Evolutionary conservation across 1,284 basidiomycete genomes (phyloP), one percentile per base, ranked within the genome.

Genomic region (Xerocomus minutiporus): DNA sequence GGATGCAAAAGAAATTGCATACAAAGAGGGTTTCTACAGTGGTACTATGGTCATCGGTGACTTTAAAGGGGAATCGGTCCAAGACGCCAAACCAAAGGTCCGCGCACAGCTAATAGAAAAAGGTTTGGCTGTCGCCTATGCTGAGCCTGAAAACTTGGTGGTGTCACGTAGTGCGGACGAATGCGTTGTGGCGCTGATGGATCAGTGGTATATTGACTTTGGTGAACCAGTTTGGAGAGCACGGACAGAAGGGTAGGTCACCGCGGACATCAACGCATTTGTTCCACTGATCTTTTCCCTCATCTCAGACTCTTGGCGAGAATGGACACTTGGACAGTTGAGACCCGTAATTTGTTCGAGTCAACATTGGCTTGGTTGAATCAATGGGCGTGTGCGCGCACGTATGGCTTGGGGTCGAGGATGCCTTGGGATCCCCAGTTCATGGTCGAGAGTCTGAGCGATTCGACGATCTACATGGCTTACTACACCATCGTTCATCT

Each of bases 181-280:
- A 73, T 99, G 96, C 75, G 91, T 98, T 34, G 95, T 99, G 54
- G 95, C 96, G 6, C 77, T 99, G 58, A 96, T 94, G 82, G 97
- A 99, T 70, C 97, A 99, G 73, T 99, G 96, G 95, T 99, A 99
- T 74, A 76, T 99, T 69, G 94, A 99, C 74, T 99, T 99, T 67
- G 97, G 96, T 63, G 95, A 98, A 76, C 69, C 83, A 3, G 70
- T 72, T 38, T 99, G 97, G 97, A 90, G 88, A 71, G 83, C 80
- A 15, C 80, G 91, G 65, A 86, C 93, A 7, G 88, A 94, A 70
- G 86, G 81, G 92, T 91, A 65, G 86, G 62, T 59, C 82, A 75
- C 15, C 25, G 13, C 48, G n/a, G 11, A 32, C 3, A 55, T n/a
- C 17, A n/a, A 5, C 15, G 4, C 17, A 1, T 25, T 31, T 32